Percentiles rank a stretch among this genome's conserved stretches.
Conservation (phyloP, 2,329 filamentous ascomycete genomes). For the Clathrospora elynae region DNA sequence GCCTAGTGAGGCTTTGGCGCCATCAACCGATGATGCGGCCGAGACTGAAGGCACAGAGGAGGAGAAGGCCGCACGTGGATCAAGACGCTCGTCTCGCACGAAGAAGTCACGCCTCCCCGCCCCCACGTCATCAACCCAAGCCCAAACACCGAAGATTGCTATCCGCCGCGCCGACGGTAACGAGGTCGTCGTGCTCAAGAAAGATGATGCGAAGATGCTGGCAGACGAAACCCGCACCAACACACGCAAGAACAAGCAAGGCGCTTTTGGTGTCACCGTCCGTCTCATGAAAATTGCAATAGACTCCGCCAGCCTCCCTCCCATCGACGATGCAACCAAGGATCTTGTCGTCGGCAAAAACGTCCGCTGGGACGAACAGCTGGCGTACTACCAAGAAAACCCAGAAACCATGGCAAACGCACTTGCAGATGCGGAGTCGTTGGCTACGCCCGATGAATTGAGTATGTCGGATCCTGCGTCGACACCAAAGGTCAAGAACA, state of each 20-base stretch:
- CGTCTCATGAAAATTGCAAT: slow-evolving; percentile 51
- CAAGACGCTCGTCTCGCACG: slow-evolving; percentile 43
- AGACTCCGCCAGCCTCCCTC: slow-evolving; percentile 31
- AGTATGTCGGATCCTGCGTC: slow-evolving; percentile 25
- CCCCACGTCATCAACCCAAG: slow-evolving; percentile 25
- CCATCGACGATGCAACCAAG: slow-evolving; percentile 18
- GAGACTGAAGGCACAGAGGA: slow-evolving; percentile 22
- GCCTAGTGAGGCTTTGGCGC: slow-evolving; percentile 21
- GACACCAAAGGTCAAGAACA: slow-evolving; percentile 33
- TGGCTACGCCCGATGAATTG: slow-evolving; percentile 43
- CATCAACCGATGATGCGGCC: slow-evolving; percentile 20
- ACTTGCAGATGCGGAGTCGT: slow-evolving; percentile 36
- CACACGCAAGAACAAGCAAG: slow-evolving; percentile 58
- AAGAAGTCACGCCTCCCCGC: slow-evolving; percentile 46
- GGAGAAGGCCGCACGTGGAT: slow-evolving; percentile 22
- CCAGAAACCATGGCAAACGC: slow-evolving; percentile 35
- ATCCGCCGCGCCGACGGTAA: slow-evolving; percentile 51
- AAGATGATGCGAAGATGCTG: slow-evolving; percentile 56
- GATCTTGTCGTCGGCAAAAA: slow-evolving; percentile 34
- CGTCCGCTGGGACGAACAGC: slow-evolving; percentile 55
- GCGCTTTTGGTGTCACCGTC: slow-evolving; percentile 50
- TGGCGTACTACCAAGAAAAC: slow-evolving; percentile 53
- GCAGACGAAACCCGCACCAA: slow-evolving; percentile 54
- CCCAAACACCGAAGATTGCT: slow-evolving; percentile 49
- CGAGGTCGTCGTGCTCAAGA: slow-evolving; percentile 54